Evolutionary conservation across 2,329 filamentous ascomycete genomes (phyloP).

Genomic region (Cercospora sp.): DNA sequence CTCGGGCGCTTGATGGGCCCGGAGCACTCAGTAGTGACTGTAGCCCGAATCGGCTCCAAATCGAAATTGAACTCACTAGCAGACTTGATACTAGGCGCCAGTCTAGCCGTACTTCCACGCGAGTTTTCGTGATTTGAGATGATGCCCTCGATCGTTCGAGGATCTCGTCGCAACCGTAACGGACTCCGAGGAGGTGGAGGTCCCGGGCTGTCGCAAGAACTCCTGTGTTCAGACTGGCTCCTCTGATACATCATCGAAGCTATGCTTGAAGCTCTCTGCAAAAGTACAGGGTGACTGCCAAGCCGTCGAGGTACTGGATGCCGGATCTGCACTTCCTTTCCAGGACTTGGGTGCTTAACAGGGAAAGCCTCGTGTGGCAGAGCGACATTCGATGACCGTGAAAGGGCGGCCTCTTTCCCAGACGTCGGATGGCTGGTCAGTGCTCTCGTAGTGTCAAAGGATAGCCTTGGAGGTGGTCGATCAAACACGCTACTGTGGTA

Average conservation of each 20-base stretch:
- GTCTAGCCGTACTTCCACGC: constrained; percentile 31
- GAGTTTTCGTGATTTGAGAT: constrained; percentile 24
- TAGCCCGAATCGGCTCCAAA: constrained; percentile 30
- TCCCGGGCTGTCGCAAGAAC: constrained; percentile 31
- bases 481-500: constrained; percentile 30
- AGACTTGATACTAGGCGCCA: constrained; percentile 36
- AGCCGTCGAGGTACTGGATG: constrained; percentile 36
- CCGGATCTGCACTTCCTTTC: constrained; percentile 34
- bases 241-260: constrained; percentile 33
- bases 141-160: constrained; percentile 33
- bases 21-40: constrained; percentile 38
- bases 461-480: constrained; percentile 27
- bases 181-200: constrained; percentile 41
- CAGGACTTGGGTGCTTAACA: constrained; percentile 32
- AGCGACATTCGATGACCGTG: constrained; percentile 26
- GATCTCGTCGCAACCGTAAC: constrained; percentile 33
- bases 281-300: constrained; percentile 35
- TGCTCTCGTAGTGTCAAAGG: constrained; percentile 28
- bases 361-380: constrained; percentile 36
- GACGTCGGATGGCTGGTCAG: constrained; percentile 30
- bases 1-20: constrained; percentile 38
- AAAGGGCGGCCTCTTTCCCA: neutral
- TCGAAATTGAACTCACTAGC: constrained; percentile 33
- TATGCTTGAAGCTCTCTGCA: constrained; percentile 38
- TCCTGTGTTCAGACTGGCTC: constrained; percentile 29